Evolutionary conservation across 1,284 basidiomycete genomes (phyloP), one percentile per base, ranked within the genome.

Genomic region (Cutaneotrichosporon sp.): DNA sequence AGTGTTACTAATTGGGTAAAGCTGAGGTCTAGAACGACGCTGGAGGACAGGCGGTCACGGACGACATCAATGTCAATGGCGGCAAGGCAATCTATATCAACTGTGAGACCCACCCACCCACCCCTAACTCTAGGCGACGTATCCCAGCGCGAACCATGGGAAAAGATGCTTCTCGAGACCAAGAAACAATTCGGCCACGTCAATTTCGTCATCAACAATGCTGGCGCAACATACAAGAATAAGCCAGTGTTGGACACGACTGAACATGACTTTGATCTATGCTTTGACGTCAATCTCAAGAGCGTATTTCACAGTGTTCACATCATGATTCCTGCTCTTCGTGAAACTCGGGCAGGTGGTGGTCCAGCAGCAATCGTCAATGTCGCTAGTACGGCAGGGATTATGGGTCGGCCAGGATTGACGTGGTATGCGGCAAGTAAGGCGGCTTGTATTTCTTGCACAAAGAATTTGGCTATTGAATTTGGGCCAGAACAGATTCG

Each of bases 121-220:
- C 21, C 10, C 10, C 51, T 53, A 18, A 53, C 31, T 0, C 10
- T 22, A 50, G 49, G 49, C 58, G 63, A 65, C 51, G 66, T 67
- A 16, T 61, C 66, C 9, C 46, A 57, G 58, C 61, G 61, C 36
- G 51, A 21, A 8, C 61, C 36, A 14, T 67, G 66, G 66, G 66
- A 65, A 47, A 38, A 36, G 7, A 46, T 52, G 30, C 56, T 64
- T 31, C 52, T 51, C 22, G 61, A 59, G 21, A 53, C 66, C 11
- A 59, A 61, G 46, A 46, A 61, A 51, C 55, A 58, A 5, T 60
- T 63, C 21, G 66, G 66, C 60, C 58, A 58, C 55, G 56, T 67
- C 32, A 65, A 67, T 58, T 65, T 55, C 16, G 56, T 67, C 30
- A 64, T 67, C 66, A 67, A 67, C 66, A 67, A 67, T 58, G 66